Percentiles rank a stretch among this genome's conserved stretches.
These are phyloP conservation scores for Crithidia mellificae DNA, from an alignment of 208 protist species.

Conservation along the genomic window DNA sequence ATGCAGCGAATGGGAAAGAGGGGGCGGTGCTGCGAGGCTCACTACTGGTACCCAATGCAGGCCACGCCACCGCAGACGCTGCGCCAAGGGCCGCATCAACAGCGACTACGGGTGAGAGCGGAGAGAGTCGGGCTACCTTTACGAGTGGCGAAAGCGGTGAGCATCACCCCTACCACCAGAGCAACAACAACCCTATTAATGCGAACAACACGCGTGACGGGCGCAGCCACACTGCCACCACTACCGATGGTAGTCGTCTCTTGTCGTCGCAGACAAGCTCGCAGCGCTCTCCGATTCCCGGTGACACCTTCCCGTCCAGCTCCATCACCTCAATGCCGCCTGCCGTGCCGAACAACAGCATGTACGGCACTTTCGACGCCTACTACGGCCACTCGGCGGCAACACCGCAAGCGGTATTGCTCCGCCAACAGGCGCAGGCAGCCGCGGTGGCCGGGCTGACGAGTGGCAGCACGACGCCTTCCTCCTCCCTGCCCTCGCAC, in stretches of 20 bases:
- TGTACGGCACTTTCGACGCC: slow-evolving; percentile 56
- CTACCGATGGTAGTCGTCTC: not conserved
- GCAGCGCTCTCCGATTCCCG: not conserved
- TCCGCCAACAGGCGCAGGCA: slow-evolving; percentile 39
- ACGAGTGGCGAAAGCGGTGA: no score
- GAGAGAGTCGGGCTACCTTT: no score
- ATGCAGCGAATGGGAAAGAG: no score
- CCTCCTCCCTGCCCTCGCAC: slow-evolving; percentile 14
- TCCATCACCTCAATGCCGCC: slow-evolving; percentile 7
- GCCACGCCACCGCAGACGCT: not conserved
- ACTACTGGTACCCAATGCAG: slow-evolving; percentile 9
- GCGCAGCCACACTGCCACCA: no score
- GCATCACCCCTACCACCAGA: no score
- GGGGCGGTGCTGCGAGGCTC: no score
- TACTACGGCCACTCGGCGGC: slow-evolving; percentile 45
- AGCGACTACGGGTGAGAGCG: no score
- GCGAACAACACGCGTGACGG: no score
- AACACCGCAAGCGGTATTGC: slow-evolving; percentile 40
- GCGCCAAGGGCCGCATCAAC: not conserved
- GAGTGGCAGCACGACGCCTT: slow-evolving; percentile 1
- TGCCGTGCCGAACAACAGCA: slow-evolving; percentile 42
- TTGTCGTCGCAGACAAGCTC: slow-evolving; percentile 1
- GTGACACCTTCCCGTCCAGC: slow-evolving; percentile 1
- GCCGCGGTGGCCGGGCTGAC: slow-evolving; percentile 12
- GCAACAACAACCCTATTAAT: no score